These are phyloP conservation scores for Diphasiastrum complanatum DNA, from an alignment of 83 land plant genomes.

Conservation along the genomic window DNA sequence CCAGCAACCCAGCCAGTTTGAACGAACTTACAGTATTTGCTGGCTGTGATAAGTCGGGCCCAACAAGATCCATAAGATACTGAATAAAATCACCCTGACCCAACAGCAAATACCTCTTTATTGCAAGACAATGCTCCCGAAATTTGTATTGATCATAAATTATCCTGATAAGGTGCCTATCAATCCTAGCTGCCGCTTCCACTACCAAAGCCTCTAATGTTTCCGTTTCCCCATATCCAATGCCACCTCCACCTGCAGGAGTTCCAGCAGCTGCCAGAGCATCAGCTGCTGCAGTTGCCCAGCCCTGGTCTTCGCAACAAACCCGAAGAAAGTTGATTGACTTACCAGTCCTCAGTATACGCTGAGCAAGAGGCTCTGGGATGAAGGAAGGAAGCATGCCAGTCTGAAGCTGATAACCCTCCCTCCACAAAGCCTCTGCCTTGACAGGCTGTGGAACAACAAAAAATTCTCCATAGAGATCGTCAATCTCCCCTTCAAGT, in stretches of 20 bases:
- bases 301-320: constrained; percentile 93
- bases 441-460: constrained; percentile 83
- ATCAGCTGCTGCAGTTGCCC: constrained; percentile 83
- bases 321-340: constrained; percentile 95
- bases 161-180: constrained; percentile 76
- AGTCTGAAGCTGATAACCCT: constrained; percentile 79
- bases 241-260: constrained; percentile 67
- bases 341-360: constrained; percentile 92
- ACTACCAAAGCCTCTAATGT: constrained; percentile 79
- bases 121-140: constrained; percentile 94
- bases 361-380: constrained; percentile 81
- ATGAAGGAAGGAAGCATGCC: constrained; percentile 96
- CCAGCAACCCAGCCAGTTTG: constrained; percentile 82
- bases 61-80: constrained; percentile 95
- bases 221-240: constrained; percentile 95
- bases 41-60: constrained; percentile 86
- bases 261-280: constrained; percentile 86
- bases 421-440: constrained; percentile 95
- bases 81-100: constrained; percentile 99
- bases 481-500: constrained; percentile 94
- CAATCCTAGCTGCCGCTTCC: constrained; percentile 91
- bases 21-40: constrained; percentile 94
- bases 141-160: constrained; percentile 68
- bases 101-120: constrained; percentile 84
- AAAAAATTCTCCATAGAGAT: constrained; percentile 83